Percentiles rank a stretch among this genome's conserved stretches.
Conservation (phyloP, 2,329 filamentous ascomycete species). For the Clonostachys chloroleuca region DNA sequence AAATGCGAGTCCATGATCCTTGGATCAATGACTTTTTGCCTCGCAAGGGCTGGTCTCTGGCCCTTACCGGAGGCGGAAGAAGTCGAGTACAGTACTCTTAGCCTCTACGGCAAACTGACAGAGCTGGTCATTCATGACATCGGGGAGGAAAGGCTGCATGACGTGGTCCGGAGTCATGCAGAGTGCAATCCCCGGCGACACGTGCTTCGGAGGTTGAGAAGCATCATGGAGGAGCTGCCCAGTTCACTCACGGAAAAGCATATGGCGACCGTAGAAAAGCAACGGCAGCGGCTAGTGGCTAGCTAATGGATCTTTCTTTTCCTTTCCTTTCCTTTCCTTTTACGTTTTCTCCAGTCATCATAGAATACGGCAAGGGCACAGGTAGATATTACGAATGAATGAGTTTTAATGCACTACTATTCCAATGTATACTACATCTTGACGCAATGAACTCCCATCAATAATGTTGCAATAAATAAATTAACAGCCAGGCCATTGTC, state of each 20-base stretch:
- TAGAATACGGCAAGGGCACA: too few relatives aligned
- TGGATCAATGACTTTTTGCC: slow-evolving; percentile 24
- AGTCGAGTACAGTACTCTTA: slow-evolving; percentile 13
- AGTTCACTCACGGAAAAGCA: slow-evolving; percentile 1
- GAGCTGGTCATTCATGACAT: slow-evolving; percentile 19
- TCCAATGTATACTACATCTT: too few relatives aligned
- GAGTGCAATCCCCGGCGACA: slow-evolving; percentile 12
- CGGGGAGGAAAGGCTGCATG: slow-evolving; percentile 6
- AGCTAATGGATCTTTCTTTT: too few relatives aligned
- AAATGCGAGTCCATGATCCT: slow-evolving; percentile 29
- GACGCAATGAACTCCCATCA: too few relatives aligned
- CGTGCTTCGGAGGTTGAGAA: slow-evolving; percentile 10
- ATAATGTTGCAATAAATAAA: too few relatives aligned
- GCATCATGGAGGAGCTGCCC: slow-evolving; percentile 10
- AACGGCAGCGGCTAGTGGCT: too few relatives aligned
- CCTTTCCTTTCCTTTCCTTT: too few relatives aligned
- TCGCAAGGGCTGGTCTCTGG: slow-evolving; percentile 22
- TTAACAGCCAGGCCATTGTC: too few relatives aligned
- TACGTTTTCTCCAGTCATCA: too few relatives aligned
- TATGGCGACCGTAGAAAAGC: too few relatives aligned
- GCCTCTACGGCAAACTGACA: slow-evolving; percentile 12
- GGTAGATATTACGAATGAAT: too few relatives aligned
- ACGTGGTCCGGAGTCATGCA: slow-evolving; percentile 6
- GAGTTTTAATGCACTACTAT: too few relatives aligned
- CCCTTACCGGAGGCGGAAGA: slow-evolving; percentile 16